Conservation (phyloP, 2,329 filamentous ascomycete species). For the Ceratocystis variospora region DNA sequence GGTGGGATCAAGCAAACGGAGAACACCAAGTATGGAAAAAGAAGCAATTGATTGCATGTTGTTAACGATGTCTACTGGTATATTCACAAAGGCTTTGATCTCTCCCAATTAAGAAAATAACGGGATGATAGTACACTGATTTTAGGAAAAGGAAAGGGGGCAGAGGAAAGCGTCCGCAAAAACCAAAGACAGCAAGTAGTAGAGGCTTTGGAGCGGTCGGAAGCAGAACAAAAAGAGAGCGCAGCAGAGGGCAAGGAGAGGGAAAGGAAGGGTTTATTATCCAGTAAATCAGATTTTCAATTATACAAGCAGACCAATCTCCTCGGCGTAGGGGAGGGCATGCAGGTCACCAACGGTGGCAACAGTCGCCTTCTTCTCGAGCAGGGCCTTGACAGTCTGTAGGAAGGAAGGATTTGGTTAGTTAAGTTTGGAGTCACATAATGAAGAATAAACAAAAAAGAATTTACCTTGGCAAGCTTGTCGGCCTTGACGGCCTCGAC, state of each 20-base stretch:
- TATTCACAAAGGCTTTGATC: slow-evolving; percentile 32
- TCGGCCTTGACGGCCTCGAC: slow-evolving; percentile 72
- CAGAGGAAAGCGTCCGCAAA: neutral
- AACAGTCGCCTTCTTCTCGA: slow-evolving; percentile 80
- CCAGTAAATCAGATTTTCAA: slow-evolving; percentile 24
- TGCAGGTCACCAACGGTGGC: slow-evolving; percentile 84
- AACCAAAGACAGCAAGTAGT: neutral
- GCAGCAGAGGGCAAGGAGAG: neutral
- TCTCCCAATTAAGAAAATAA: slow-evolving; percentile 18
- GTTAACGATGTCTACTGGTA: slow-evolving; percentile 31
- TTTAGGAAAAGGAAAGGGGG: slow-evolving; percentile 7
- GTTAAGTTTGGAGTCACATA: slow-evolving; percentile 7
- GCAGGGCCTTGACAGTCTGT: slow-evolving; percentile 74
- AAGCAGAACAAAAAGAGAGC: neutral
- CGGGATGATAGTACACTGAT: slow-evolving; percentile 22
- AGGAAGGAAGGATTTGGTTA: slow-evolving; percentile 25
- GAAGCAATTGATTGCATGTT: slow-evolving; percentile 11
- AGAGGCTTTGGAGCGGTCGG: neutral
- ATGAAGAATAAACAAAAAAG: neutral
- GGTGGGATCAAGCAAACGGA: too few species aligned
- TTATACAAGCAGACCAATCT: slow-evolving; percentile 91
- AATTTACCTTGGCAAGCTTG: slow-evolving; percentile 37
- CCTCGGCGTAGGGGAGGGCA: slow-evolving; percentile 80
- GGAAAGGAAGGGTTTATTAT: slow-evolving; percentile 11
- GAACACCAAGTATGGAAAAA: neutral